Percentiles rank a stretch among this genome's conserved stretches.
phyloP scores from a whole-genome alignment of 768 basidiomycete genomes.

The Pulveroboletus ravenelii region DNA sequence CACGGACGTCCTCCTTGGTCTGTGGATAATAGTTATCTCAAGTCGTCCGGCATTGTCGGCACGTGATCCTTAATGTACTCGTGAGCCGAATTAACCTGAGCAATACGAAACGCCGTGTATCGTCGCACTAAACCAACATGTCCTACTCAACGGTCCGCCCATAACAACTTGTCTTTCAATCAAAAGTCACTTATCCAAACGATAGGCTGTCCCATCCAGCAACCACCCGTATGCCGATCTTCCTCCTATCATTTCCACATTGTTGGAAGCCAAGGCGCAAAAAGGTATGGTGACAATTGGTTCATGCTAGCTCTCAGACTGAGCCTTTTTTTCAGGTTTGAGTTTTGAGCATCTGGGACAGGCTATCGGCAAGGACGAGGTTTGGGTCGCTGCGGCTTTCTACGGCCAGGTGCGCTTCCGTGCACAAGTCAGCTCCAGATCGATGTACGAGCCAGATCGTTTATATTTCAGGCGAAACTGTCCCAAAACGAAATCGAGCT shows the following conservation, averaged over 20 bases:
- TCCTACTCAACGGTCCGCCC: constrained; percentile 35
- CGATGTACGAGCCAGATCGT: neutral
- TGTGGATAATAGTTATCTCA: constrained; percentile 2
- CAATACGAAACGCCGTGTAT: constrained; percentile 14
- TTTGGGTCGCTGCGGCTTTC: constrained; percentile 80
- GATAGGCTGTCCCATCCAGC: constrained; percentile 40
- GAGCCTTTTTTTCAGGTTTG: constrained; percentile 38
- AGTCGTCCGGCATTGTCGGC: neutral
- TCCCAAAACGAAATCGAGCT: constrained; percentile 52
- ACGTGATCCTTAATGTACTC: constrained; percentile 6
- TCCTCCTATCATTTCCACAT: constrained; percentile 42
- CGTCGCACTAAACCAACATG: constrained; percentile 25
- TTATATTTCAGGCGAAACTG: constrained; percentile 56
- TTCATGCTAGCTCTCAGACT: neutral
- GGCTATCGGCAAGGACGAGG: constrained; percentile 64
- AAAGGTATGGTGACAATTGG: constrained; percentile 41
- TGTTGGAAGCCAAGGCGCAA: constrained; percentile 64
- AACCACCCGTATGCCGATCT: constrained; percentile 46
- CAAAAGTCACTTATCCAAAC: neutral
- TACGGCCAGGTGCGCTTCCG: constrained; percentile 61
- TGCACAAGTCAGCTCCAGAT: neutral
- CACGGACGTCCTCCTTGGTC: neutral
- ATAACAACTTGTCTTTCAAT: neutral
- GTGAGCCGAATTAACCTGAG: constrained; percentile 2
- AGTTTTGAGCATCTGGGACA: constrained; percentile 69